These are phyloP conservation scores for Fusarium papillatum DNA, from an alignment of 2,329 filamentous ascomycete genomes.

Conservation along the genomic window DNA sequence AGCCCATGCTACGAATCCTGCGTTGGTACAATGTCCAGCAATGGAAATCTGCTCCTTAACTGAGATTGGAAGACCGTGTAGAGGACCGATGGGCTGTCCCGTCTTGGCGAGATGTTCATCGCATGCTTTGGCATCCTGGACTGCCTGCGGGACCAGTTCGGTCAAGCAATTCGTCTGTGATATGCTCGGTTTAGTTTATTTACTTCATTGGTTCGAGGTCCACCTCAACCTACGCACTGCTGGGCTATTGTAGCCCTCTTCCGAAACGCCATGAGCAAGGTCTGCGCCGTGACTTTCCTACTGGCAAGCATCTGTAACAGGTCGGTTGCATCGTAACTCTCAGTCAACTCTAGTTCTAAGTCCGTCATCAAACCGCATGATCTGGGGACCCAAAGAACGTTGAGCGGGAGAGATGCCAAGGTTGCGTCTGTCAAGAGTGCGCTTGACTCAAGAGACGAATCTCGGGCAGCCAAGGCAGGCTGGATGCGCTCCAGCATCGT, in stretches of 20 bases:
- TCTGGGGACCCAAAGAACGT: background rate
- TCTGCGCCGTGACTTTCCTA: background rate
- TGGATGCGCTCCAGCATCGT: background rate
- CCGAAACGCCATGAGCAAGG: background rate
- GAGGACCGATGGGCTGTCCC: background rate
- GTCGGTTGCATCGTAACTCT: constrained; percentile 4
- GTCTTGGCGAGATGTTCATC: constrained; percentile 1
- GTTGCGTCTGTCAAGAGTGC: background rate
- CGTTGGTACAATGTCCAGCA: background rate
- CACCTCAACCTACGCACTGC: background rate
- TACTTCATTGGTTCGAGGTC: background rate
- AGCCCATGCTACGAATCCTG: background rate
- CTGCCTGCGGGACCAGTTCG: background rate
- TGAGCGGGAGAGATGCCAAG: background rate
- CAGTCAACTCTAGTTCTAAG: background rate
- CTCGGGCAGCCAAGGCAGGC: background rate
- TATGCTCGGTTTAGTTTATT: background rate
- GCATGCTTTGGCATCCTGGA: background rate
- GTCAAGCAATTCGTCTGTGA: constrained; percentile 2
- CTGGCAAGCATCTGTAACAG: background rate
- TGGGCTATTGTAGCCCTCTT: constrained; percentile 12
- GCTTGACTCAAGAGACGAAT: background rate
- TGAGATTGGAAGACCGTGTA: constrained; percentile 5
- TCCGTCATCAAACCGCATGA: background rate
- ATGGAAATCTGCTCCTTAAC: background rate